phyloP scores from a whole-genome alignment of 2,329 filamentous ascomycete species.

The Colletotrichum sp. region DNA sequence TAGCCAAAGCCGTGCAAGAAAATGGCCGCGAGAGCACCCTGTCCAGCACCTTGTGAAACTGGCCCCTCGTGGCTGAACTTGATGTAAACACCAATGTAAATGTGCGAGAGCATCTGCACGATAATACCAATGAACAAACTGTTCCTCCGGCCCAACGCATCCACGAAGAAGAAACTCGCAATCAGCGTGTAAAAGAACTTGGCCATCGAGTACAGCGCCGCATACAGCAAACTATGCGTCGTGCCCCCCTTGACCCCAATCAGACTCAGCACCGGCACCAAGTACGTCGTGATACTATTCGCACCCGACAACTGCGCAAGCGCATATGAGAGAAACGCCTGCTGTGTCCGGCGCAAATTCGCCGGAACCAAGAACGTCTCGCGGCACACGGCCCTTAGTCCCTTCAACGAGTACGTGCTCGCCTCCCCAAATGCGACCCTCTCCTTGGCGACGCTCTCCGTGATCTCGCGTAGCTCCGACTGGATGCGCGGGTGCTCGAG shows the following conservation, averaged over 20 bases:
- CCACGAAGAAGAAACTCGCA: slow-evolving; percentile 48
- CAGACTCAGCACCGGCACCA: slow-evolving; percentile 45
- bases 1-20: slow-evolving; percentile 52
- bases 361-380: slow-evolving; percentile 40
- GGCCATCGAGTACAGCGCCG: slow-evolving; percentile 45
- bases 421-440: background rate
- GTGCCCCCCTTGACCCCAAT: slow-evolving; percentile 35
- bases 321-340: slow-evolving; percentile 39
- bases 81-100: slow-evolving; percentile 45
- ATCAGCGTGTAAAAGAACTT: slow-evolving; percentile 47
- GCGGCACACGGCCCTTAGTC: background rate
- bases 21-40: slow-evolving; percentile 46
- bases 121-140: slow-evolving; percentile 38
- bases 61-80: slow-evolving; percentile 32
- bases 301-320: slow-evolving; percentile 49
- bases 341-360: slow-evolving; percentile 44
- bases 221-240: slow-evolving; percentile 38
- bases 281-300: slow-evolving; percentile 47
- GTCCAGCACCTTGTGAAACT: slow-evolving; percentile 30
- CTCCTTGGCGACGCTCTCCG: slow-evolving; percentile 24
- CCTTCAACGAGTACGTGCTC: background rate
- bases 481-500: slow-evolving; percentile 28
- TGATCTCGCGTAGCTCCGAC: slow-evolving; percentile 33
- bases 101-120: slow-evolving; percentile 42
- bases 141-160: slow-evolving; percentile 43